Base-by-base conservation (phyloP, 2,329 filamentous ascomycete genomes). In the Calonectria hawksworthii region DNA sequence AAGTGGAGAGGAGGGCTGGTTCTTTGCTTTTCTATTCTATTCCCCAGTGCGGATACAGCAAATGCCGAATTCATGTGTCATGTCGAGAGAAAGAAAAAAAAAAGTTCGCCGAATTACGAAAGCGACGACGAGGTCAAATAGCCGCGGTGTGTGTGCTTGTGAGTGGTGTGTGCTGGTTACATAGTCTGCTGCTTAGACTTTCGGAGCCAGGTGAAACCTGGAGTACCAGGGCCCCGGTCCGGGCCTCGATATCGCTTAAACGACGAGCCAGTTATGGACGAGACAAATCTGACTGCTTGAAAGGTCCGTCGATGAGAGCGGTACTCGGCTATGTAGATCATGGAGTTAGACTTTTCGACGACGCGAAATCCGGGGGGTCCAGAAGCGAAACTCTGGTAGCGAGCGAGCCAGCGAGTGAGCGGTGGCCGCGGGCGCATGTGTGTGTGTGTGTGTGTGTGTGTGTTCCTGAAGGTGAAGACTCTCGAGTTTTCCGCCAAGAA, bases 311-410 rank as follows among this genome's bases (percentile, higher is more conserved):
- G 23, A 21, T 59, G 28, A 23, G 32, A n/a, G 54, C 54, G 32
- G 54, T 34, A 23, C 56, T 38, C 34, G 56, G 56, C 56, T 38
- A 41, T 41, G 56, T 63, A 63, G 56, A 63, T 63, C 56, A 63
- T 63, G n/a, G 56, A 41, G 56, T 63, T 63, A 41, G 56, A 63
- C 56, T 63, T 61, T 61, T 56, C 5, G 32, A 61, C n/a, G 32
- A 61, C 23, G 34, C 34, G 32, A 61, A 61, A 61, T 61, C 56
- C 34, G 56, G 56, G 56, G 56, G 32, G 38, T 10, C 21, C 5
- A 13, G 56, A 41, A 63, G 56, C 56, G 36, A 63, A 63, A 41
- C 21, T 41, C 36, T 30, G n/a, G n/a, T 13, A 21, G 30, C 10
- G 7, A 34, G 36, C 26, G 32, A 44, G 32, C 32, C n/a, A 23